Conservation (phyloP, 1,284 basidiomycete genomes). For the Ustilago shanxiensis region DNA sequence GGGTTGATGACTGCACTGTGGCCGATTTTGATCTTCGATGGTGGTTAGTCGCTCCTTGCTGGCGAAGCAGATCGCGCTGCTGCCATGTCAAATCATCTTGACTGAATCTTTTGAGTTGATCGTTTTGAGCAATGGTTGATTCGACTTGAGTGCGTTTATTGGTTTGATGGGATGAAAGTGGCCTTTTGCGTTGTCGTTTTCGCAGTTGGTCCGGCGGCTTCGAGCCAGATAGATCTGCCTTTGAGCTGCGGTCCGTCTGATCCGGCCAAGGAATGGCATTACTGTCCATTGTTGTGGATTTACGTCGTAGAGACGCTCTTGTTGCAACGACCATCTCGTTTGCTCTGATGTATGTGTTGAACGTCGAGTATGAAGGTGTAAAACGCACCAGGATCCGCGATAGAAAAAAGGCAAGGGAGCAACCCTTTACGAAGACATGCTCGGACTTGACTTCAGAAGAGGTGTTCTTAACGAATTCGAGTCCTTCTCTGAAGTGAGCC, state of each 20-base stretch:
- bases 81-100: conserved; percentile 27
- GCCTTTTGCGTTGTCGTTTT: conserved; percentile 1
- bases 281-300: background rate
- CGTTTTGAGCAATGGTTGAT: no score
- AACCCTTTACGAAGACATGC: no score
- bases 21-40: conserved; percentile 1
- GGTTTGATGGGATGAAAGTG: background rate
- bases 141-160: background rate
- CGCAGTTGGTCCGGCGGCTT: background rate
- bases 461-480: background rate
- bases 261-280: background rate
- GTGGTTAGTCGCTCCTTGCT: background rate
- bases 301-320: conserved; percentile 14
- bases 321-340: conserved; percentile 20
- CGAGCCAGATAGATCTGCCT: background rate
- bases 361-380: no score
- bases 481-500: background rate
- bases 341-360: background rate
- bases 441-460: no score
- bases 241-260: background rate
- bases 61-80: conserved; percentile 15
- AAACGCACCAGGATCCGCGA: no score
- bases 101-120: background rate
- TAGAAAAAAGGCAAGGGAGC: background rate
- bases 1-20: background rate